Percentiles rank a stretch among this genome's conserved stretches.
phyloP scores from a whole-genome alignment of 768 basidiomycete species.

The Leccinum variicolor region DNA sequence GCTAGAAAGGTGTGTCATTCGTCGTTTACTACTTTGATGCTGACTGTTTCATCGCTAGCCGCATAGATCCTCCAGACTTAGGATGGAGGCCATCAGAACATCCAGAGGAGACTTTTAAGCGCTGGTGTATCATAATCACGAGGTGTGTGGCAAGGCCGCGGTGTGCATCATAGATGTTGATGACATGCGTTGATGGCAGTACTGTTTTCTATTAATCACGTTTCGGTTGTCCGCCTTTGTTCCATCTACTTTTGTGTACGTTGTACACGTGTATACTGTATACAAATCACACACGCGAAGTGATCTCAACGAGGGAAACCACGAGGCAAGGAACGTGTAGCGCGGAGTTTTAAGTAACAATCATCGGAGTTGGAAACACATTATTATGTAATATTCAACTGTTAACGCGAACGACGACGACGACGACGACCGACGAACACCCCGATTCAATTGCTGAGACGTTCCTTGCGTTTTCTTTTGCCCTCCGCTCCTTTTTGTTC shows the following conservation, averaged over 20 bases:
- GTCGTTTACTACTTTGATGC: neutral
- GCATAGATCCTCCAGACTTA: slow-evolving; percentile 14
- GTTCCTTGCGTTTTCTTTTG: slow-evolving; percentile 29
- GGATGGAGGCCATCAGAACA: slow-evolving; percentile 1
- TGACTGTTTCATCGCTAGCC: slow-evolving; percentile 18
- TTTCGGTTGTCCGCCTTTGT: slow-evolving; percentile 1
- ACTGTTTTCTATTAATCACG: slow-evolving; percentile 12
- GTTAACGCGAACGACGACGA: slow-evolving; percentile 27
- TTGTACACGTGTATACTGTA: slow-evolving; percentile 17
- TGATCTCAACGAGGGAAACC: slow-evolving; percentile 24
- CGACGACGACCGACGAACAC: slow-evolving; percentile 8
- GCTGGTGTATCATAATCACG: slow-evolving; percentile 24
- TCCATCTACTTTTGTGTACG: slow-evolving; percentile 5
- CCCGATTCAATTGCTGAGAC: slow-evolving; percentile 13
- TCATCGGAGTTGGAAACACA: slow-evolving; percentile 18
- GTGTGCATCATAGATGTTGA: neutral
- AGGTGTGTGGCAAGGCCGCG: slow-evolving; percentile 4
- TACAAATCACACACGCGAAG: slow-evolving; percentile 12
- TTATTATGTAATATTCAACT: slow-evolving; percentile 18
- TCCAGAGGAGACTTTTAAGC: slow-evolving; percentile 24
- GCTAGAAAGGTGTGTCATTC: slow-evolving; percentile 23
- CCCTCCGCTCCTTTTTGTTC: slow-evolving; percentile 44
- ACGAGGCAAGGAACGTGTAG: slow-evolving; percentile 21
- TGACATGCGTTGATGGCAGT: neutral
- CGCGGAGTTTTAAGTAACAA: slow-evolving; percentile 14